Percentiles rank a stretch among this genome's conserved stretches.
These are phyloP conservation scores for Gastrolobium villosum DNA, from an alignment of 306 rosid genomes.

Conservation along the genomic window DNA sequence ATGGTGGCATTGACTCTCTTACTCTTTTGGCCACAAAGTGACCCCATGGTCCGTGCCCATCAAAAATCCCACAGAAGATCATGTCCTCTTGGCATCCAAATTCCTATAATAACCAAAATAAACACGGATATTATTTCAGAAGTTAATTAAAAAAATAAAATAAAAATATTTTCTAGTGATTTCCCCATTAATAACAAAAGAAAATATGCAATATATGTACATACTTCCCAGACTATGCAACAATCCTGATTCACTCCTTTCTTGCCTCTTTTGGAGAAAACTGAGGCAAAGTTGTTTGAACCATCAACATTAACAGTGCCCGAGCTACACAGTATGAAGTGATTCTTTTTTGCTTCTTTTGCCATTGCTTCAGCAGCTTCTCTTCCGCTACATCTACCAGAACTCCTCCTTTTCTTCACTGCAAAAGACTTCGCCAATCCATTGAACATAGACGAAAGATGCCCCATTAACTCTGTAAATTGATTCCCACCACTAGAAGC, in stretches of 20 bases:
- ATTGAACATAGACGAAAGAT: slow-evolving; percentile 73
- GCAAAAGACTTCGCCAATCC: slow-evolving; percentile 70
- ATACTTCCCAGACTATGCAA: slow-evolving; percentile 94
- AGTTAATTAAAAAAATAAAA: background rate
- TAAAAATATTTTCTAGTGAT: background rate
- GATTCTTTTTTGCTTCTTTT: slow-evolving; percentile 78
- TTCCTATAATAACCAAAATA: slow-evolving; percentile 59
- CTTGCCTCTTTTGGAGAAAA: slow-evolving; percentile 77
- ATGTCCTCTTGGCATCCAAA: slow-evolving; percentile 92
- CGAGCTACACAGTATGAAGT: slow-evolving; percentile 58
- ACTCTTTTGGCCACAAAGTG: slow-evolving; percentile 82
- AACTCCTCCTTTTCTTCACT: slow-evolving; percentile 56
- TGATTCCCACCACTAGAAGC: slow-evolving; percentile 8
- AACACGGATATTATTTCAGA: background rate
- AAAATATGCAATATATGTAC: slow-evolving; percentile 2
- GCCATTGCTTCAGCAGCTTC: slow-evolving; percentile 82
- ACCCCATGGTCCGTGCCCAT: slow-evolving; percentile 95
- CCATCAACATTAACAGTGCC: slow-evolving; percentile 63
- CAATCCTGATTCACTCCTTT: slow-evolving; percentile 92
- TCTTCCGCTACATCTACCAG: slow-evolving; percentile 55
- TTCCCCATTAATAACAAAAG: background rate
- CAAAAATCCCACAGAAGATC: slow-evolving; percentile 86
- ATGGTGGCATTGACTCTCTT: slow-evolving; percentile 75
- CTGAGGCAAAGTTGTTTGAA: slow-evolving; percentile 78
- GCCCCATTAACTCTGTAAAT: slow-evolving; percentile 59